Percentiles rank a stretch among this genome's conserved stretches.
Conservation (phyloP, 371 early-diverging fungal genomes). For the Rhizopus microsporus region DNA sequence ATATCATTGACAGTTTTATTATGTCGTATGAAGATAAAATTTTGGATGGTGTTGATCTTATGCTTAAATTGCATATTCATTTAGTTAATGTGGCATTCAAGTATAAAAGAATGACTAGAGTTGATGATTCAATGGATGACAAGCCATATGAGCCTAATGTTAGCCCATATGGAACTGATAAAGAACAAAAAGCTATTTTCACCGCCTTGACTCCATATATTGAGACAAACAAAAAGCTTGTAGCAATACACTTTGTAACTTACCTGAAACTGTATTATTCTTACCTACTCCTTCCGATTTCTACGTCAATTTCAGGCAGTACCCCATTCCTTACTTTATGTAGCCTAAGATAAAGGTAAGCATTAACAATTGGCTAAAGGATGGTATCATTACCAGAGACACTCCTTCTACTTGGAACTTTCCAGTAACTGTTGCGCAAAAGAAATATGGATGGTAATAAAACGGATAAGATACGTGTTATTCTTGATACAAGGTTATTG, state of each 20-base stretch:
- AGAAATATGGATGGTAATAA: too few species aligned
- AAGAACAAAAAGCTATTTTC: constrained; percentile 3
- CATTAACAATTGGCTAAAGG: neutral
- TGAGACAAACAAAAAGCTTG: constrained; percentile 1
- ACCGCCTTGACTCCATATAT: constrained; percentile 1
- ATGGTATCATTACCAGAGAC: too few species aligned
- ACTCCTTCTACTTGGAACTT: too few species aligned
- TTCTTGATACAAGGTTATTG: too few species aligned
- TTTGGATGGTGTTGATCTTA: constrained; percentile 6
- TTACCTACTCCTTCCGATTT: neutral
- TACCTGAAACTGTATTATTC: constrained; percentile 8
- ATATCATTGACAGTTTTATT: constrained; percentile 1
- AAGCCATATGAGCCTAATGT: constrained; percentile 8
- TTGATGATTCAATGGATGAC: too few species aligned
- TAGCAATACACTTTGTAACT: constrained; percentile 3
- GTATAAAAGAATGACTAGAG: neutral
- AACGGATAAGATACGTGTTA: too few species aligned
- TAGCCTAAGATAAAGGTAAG: constrained; percentile 1
- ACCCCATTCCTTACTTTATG: constrained; percentile 7
- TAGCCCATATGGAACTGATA: constrained; percentile 1
- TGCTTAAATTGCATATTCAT: constrained; percentile 6
- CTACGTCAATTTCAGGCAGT: constrained; percentile 6
- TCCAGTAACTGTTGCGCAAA: too few species aligned
- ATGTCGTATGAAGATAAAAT: neutral
- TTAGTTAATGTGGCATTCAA: constrained; percentile 9